Conservation (phyloP, 2,329 filamentous ascomycete species). For the Hypocrella siamensis region DNA sequence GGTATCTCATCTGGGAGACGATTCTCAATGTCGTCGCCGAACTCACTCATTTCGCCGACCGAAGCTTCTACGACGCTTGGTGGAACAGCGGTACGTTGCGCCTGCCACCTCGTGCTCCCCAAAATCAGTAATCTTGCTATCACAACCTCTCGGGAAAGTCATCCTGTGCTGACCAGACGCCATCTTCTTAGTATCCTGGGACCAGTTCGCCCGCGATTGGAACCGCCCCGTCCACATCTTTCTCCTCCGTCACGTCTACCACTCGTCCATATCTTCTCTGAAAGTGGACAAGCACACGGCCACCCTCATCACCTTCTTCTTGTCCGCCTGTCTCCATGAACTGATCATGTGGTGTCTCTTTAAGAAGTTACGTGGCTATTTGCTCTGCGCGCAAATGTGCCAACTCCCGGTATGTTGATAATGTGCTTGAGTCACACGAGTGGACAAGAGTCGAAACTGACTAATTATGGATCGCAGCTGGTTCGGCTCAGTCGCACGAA, state of each 20-base stretch:
- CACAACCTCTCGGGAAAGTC: too few relatives aligned
- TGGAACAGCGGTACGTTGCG: conserved; percentile 37
- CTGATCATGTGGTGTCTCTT: conserved; percentile 71
- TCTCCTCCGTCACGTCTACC: conserved; percentile 63
- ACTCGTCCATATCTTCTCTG: conserved; percentile 59
- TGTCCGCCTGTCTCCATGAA: conserved; percentile 58
- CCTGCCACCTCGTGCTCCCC: not conserved
- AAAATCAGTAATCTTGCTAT: too few relatives aligned
- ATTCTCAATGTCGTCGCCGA: conserved; percentile 64
- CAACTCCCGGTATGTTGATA: conserved; percentile 43
- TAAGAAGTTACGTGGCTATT: conserved; percentile 59
- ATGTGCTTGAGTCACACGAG: not conserved
- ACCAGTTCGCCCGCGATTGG: conserved; percentile 70
- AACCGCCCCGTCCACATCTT: conserved; percentile 66
- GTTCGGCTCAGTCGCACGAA: conserved; percentile 51
- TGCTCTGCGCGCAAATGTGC: conserved; percentile 57
- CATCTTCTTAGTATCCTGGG: conserved; percentile 54
- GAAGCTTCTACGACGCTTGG: conserved; percentile 54
- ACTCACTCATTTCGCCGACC: conserved; percentile 60
- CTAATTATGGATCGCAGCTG: conserved; percentile 21
- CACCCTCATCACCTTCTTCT: conserved; percentile 60
- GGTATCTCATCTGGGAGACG: conserved; percentile 72
- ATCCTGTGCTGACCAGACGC: too few relatives aligned
- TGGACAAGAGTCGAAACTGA: not conserved
- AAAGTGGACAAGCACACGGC: conserved; percentile 54